Conservation (phyloP, 192 early-diverging fungal genomes). For the Geranomyces variabilis region DNA sequence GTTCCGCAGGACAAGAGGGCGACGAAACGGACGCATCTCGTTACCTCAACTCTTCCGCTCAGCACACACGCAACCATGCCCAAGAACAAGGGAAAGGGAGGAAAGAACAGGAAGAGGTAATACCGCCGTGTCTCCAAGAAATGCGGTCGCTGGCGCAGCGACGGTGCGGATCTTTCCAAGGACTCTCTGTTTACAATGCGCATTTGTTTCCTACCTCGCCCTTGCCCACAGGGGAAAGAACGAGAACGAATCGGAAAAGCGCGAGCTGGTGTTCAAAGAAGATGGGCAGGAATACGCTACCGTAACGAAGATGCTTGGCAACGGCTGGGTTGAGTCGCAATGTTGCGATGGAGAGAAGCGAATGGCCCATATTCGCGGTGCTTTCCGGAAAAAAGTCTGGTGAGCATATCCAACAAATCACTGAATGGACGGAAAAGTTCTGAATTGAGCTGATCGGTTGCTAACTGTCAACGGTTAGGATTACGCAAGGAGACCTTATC, state of each 20-base stretch:
- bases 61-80: slow-evolving; percentile 49
- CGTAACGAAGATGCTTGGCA: slow-evolving; percentile 94
- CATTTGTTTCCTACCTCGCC: too few species aligned
- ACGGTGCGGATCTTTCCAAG: too few species aligned
- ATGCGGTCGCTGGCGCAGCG: too few species aligned
- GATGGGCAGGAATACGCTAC: slow-evolving; percentile 97
- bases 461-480: slow-evolving; percentile 57
- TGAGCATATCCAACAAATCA: slow-evolving; percentile 27
- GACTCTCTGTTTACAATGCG: too few species aligned
- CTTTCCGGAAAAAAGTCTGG: slow-evolving; percentile 95
- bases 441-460: slow-evolving; percentile 1
- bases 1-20: too few species aligned
- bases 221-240: slow-evolving; percentile 88
- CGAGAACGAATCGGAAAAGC: slow-evolving; percentile 92
- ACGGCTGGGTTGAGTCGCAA: slow-evolving; percentile 88
- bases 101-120: slow-evolving; percentile 62
- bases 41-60: too few species aligned
- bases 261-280: slow-evolving; percentile 96
- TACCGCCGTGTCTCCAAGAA: not conserved
- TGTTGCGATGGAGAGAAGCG: slow-evolving; percentile 90
- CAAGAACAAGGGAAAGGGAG: slow-evolving; percentile 97
- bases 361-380: slow-evolving; percentile 94
- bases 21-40: too few species aligned
- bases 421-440: not conserved
- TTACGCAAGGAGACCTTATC: slow-evolving; percentile 88